Evolutionary conservation across 495 filamentous ascomycete genomes (phyloP).

Genomic region (Hypomontagnella monticulosa): DNA sequence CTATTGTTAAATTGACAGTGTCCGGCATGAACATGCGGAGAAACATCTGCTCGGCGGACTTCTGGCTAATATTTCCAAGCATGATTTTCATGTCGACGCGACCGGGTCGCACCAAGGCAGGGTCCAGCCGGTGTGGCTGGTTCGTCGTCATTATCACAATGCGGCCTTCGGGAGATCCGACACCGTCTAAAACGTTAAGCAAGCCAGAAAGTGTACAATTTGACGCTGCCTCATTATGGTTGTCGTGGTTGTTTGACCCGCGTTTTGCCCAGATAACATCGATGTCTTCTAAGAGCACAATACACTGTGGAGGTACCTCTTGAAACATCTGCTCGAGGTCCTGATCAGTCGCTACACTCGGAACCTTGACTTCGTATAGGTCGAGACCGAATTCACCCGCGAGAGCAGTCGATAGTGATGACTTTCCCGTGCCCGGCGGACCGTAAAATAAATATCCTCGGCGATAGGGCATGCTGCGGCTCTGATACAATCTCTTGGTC

Average conservation of each 20-base stretch:
- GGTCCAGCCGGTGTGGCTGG: constrained; percentile 70
- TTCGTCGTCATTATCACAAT: constrained; percentile 83
- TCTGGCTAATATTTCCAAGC: constrained; percentile 60
- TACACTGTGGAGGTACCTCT: constrained; percentile 67
- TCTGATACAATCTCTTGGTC: constrained; percentile 74
- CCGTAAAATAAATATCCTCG: constrained; percentile 71
- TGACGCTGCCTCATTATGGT: constrained; percentile 32
- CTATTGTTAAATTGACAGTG: neutral
- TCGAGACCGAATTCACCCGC: constrained; percentile 71
- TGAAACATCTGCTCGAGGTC: constrained; percentile 65
- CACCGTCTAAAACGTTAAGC: constrained; percentile 77
- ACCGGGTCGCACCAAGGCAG: constrained; percentile 73
- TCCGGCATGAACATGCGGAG: constrained; percentile 57
- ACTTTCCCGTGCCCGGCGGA: constrained; percentile 75
- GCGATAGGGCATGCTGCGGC: constrained; percentile 73
- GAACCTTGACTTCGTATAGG: constrained; percentile 70
- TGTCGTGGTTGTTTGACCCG: constrained; percentile 42
- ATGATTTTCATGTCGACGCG: constrained; percentile 73
- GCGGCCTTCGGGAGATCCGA: constrained; percentile 73
- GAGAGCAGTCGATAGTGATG: constrained; percentile 68
- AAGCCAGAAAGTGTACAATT: constrained; percentile 69
- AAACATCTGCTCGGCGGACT: constrained; percentile 60
- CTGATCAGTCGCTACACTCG: constrained; percentile 56
- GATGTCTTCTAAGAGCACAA: constrained; percentile 75
- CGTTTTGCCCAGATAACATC: constrained; percentile 66